Percentiles rank a stretch among this genome's conserved stretches.
Conservation (phyloP, 805 yeast species). For the Priceomyces haplophilus region DNA sequence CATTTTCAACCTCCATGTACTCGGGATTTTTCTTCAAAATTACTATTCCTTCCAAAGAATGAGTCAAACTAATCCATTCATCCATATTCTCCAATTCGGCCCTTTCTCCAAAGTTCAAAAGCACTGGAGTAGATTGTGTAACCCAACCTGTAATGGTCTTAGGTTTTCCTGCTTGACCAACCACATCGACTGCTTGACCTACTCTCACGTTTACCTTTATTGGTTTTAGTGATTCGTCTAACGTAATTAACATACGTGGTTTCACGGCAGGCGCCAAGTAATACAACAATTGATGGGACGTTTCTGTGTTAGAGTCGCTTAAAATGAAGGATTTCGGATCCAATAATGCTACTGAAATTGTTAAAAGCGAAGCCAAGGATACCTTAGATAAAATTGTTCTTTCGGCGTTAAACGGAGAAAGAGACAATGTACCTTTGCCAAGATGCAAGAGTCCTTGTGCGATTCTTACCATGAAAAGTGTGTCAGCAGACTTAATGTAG, state of each 20-base stretch:
- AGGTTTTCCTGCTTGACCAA: slow-evolving; percentile 99
- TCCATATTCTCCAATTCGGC: slow-evolving; percentile 91
- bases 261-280: slow-evolving; percentile 84
- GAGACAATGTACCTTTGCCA: slow-evolving; percentile 92
- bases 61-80: slow-evolving; percentile 80
- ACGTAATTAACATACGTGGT: slow-evolving; percentile 90
- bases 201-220: slow-evolving; percentile 95
- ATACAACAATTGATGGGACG: slow-evolving; percentile 74
- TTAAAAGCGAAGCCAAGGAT: slow-evolving; percentile 82
- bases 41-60: slow-evolving; percentile 88
- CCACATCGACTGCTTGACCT: slow-evolving; percentile 98
- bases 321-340: slow-evolving; percentile 83
- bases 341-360: slow-evolving; percentile 77
- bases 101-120: slow-evolving; percentile 89
- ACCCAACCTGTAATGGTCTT: slow-evolving; percentile 99
- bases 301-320: slow-evolving; percentile 49
- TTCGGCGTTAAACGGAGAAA: slow-evolving; percentile 87
- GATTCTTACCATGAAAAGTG: slow-evolving; percentile 86
- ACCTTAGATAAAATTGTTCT: slow-evolving; percentile 84
- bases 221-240: slow-evolving; percentile 87
- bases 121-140: slow-evolving; percentile 95
- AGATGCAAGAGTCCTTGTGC: slow-evolving; percentile 93
- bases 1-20: slow-evolving; percentile 56
- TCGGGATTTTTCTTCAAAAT: slow-evolving; percentile 90
- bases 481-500: slow-evolving; percentile 85